These are phyloP conservation scores for Trichoderma parareesei DNA, from an alignment of 495 filamentous ascomycete species.

Conservation along the genomic window DNA sequence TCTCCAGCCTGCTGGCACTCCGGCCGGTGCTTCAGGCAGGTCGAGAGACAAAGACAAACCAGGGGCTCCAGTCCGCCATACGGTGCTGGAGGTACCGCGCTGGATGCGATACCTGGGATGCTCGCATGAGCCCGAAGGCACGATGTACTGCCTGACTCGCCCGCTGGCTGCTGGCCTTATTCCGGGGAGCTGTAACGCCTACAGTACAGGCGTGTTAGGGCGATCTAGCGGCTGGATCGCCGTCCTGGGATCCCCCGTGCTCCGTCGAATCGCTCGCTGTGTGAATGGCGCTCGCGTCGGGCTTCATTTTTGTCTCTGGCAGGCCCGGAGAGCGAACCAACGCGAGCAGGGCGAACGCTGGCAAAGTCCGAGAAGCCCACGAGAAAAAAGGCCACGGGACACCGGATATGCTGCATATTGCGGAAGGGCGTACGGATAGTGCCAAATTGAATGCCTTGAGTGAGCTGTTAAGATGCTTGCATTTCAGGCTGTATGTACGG, in stretches of 20 bases:
- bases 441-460: background rate
- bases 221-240: slow-evolving; percentile 8
- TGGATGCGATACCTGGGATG: background rate
- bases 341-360: background rate
- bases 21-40: slow-evolving; percentile 9
- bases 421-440: background rate
- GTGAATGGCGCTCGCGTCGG: no score
- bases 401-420: background rate
- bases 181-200: background rate
- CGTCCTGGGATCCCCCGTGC: background rate
- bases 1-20: background rate
- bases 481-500: no score
- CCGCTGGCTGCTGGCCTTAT: background rate
- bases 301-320: no score
- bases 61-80: slow-evolving; percentile 2
- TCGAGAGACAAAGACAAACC: background rate
- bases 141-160: background rate
- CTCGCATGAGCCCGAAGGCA: background rate
- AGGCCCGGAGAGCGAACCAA: background rate
- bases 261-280: background rate
- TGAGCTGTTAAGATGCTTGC: background rate
- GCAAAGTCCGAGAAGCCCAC: background rate
- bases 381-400: background rate
- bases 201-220: background rate
- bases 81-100: background rate